Conservation (phyloP, 2,329 filamentous ascomycete genomes). For the Aspergillus ibericus region DNA sequence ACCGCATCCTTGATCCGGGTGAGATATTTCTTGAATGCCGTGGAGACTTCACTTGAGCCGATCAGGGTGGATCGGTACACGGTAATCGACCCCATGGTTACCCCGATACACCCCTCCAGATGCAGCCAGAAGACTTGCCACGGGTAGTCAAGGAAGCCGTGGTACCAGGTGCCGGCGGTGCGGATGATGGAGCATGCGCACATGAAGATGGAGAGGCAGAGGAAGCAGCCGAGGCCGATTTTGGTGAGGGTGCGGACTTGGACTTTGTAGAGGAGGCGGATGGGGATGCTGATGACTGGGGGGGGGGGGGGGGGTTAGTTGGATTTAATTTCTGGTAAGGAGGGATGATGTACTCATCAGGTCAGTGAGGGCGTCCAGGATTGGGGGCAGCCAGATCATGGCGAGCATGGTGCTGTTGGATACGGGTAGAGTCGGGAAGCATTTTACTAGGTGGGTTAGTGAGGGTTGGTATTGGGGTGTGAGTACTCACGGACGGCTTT, state of each 20-base stretch:
- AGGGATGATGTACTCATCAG: neutral
- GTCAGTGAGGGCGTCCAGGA: neutral
- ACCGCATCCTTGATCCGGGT: neutral
- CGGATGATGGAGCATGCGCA: conserved; percentile 1
- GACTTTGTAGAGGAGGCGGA: neutral
- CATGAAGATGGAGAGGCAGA: conserved; percentile 1
- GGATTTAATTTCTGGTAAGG: neutral
- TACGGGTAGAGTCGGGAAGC: neutral
- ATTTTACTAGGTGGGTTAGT: neutral
- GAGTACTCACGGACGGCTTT: neutral
- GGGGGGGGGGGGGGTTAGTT: neutral
- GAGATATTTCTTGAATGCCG: neutral
- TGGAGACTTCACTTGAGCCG: neutral
- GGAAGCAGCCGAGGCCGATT: neutral
- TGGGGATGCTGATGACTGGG: neutral
- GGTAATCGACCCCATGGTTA: neutral
- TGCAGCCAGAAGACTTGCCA: conserved; percentile 5
- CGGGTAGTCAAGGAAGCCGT: neutral
- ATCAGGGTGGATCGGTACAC: neutral
- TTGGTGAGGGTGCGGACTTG: neutral
- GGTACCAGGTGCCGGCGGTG: neutral
- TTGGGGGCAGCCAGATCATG: neutral
- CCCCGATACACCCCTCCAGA: neutral
- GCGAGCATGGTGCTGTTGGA: neutral
- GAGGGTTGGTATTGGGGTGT: neutral